phyloP scores from a whole-genome alignment of 2,329 filamentous ascomycete genomes.

The Teratosphaeria gauchensis region DNA sequence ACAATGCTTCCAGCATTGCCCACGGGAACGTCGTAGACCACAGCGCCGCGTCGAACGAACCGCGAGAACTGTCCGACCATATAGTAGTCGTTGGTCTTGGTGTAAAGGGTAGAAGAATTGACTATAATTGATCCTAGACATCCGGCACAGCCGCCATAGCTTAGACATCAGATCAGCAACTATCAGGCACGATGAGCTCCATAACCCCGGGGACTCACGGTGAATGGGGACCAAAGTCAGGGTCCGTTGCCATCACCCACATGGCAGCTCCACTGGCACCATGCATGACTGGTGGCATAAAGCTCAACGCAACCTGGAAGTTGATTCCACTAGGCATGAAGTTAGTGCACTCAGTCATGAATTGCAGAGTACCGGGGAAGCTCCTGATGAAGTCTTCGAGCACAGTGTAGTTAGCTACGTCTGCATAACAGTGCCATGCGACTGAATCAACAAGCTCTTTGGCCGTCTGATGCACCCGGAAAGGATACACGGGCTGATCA shows the following conservation, averaged over 20 bases:
- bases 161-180: not conserved
- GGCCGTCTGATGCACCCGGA: slow-evolving; percentile 25
- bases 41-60: slow-evolving; percentile 14
- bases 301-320: slow-evolving; percentile 14
- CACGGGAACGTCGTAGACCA: slow-evolving; percentile 9
- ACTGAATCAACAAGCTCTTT: slow-evolving; percentile 22
- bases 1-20: slow-evolving; percentile 5
- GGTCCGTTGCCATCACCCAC: slow-evolving; percentile 39
- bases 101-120: slow-evolving; percentile 48
- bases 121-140: slow-evolving; percentile 63
- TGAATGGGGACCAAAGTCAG: slow-evolving; percentile 35
- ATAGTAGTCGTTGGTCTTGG: slow-evolving; percentile 42
- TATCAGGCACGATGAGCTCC: not conserved
- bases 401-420: slow-evolving; percentile 25
- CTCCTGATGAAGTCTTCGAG: slow-evolving; percentile 33
- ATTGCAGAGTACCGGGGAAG: slow-evolving; percentile 33
- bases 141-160: slow-evolving; percentile 30
- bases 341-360: slow-evolving; percentile 43
- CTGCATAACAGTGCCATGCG: slow-evolving; percentile 32
- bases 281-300: slow-evolving; percentile 30
- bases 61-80: slow-evolving; percentile 42
- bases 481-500: slow-evolving; percentile 27
- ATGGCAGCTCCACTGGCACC: slow-evolving; percentile 37
- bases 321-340: slow-evolving; percentile 8
- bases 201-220: slow-evolving; percentile 2